Evolutionary conservation across 371 early-diverging fungal species (phyloP).

Genomic region (Rhizopus sp.): DNA sequence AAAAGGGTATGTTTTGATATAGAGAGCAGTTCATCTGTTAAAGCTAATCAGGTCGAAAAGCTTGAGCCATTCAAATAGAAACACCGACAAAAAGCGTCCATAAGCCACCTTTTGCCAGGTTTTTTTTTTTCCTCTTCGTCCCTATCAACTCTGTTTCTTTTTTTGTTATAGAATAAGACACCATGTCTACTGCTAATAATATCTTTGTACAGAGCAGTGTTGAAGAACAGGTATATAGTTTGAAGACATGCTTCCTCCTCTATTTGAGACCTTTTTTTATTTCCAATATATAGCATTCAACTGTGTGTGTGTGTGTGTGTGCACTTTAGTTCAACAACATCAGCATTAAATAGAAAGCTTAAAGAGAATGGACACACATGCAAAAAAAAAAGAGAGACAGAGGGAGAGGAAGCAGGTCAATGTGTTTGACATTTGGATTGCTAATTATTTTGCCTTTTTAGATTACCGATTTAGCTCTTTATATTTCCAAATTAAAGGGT

Average conservation of each 20-base stretch:
- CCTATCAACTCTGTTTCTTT: background rate
- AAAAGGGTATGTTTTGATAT: background rate
- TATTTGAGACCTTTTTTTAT: no score
- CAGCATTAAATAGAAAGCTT: no score
- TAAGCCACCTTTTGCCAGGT: slow-evolving; percentile 4
- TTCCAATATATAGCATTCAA: no score
- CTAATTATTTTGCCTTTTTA: slow-evolving; percentile 14
- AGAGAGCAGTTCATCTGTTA: no score
- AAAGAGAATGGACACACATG: no score
- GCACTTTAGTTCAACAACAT: no score
- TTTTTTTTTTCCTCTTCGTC: background rate
- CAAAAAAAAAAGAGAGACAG: background rate
- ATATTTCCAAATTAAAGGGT: slow-evolving; percentile 59
- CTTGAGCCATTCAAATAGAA: no score
- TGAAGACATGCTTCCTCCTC: no score
- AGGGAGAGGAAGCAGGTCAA: background rate
- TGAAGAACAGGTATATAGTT: slow-evolving; percentile 28
- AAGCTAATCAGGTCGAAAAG: no score
- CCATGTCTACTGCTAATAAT: slow-evolving; percentile 25
- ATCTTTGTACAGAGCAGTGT: slow-evolving; percentile 29
- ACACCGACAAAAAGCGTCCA: background rate
- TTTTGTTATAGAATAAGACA: slow-evolving; percentile 7
- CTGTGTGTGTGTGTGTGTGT: no score
- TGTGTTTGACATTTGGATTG: no score
- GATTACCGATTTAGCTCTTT: slow-evolving; percentile 60